Evolutionary conservation across 23 red algal genomes (phyloP).

Genomic region (Porphyridium purpureum): DNA sequence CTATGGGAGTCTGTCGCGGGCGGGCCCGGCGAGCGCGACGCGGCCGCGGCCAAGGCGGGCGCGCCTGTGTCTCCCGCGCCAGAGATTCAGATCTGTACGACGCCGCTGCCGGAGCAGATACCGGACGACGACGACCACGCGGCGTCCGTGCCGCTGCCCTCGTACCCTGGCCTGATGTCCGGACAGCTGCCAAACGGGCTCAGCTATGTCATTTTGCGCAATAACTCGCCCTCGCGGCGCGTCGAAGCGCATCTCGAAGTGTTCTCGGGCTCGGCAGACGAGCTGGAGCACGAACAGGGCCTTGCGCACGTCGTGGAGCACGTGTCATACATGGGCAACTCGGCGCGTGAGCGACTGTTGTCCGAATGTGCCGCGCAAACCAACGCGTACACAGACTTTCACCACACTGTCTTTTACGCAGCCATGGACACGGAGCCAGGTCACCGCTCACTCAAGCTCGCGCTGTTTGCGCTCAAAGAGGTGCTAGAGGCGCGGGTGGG

Average conservation of each 20-base stretch:
- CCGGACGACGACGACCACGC: no score
- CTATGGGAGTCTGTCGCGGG: no score
- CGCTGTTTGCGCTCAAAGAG: background rate
- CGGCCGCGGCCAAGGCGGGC: no score
- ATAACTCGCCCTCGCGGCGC: background rate
- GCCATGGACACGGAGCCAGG: background rate
- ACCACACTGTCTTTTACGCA: background rate
- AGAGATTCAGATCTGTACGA: no score
- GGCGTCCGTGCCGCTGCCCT: no score
- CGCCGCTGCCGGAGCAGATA: no score
- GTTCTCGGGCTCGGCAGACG: background rate
- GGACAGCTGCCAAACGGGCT: background rate
- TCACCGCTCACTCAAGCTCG: background rate
- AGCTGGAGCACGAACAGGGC: background rate
- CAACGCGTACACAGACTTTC: conserved; percentile 1
- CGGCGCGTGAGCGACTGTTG: background rate
- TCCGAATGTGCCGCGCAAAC: background rate
- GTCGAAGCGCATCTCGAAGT: background rate
- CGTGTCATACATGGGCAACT: background rate
- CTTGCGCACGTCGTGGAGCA: background rate
- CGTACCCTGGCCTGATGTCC: background rate
- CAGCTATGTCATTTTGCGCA: background rate
- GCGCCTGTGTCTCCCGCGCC: no score
- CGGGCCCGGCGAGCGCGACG: no score
- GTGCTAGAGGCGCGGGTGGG: background rate